Evolutionary conservation across 2,329 filamentous ascomycete genomes (phyloP).

Genomic region (Massarina eburnea): DNA sequence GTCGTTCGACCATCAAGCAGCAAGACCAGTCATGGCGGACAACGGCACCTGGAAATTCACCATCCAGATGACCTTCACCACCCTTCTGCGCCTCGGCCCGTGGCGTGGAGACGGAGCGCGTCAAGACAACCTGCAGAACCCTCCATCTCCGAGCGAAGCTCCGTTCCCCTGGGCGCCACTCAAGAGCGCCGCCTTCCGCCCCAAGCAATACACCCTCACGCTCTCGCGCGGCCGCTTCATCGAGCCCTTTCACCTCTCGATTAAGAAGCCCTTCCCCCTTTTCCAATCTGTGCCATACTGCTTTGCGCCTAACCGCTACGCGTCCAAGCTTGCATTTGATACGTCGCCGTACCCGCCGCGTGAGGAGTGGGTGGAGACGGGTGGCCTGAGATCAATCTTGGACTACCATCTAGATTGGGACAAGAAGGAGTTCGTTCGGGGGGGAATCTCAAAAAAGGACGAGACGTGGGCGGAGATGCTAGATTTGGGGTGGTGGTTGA

Average conservation of each 20-base stretch:
- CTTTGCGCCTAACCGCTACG: slow-evolving; percentile 7
- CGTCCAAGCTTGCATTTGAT: slow-evolving; percentile 6
- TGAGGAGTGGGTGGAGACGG: slow-evolving; percentile 6
- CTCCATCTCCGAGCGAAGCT: slow-evolving; percentile 9
- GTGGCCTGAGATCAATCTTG: not conserved
- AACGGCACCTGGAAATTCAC: not conserved
- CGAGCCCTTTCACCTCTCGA: slow-evolving; percentile 7
- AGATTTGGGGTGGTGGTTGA: slow-evolving; percentile 11
- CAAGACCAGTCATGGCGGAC: not conserved
- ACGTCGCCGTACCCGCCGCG: slow-evolving; percentile 9
- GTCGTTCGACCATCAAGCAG: slow-evolving; percentile 2
- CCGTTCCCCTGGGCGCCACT: slow-evolving; percentile 10
- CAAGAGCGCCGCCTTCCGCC: slow-evolving; percentile 6
- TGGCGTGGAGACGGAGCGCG: slow-evolving; percentile 1
- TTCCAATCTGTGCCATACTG: slow-evolving; percentile 1
- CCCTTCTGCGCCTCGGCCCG: slow-evolving; percentile 1
- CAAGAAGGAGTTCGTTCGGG: not conserved
- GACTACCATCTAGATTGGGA: slow-evolving; percentile 6
- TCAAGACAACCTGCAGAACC: slow-evolving; percentile 7
- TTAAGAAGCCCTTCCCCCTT: slow-evolving; percentile 5
- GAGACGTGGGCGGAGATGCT: slow-evolving; percentile 9
- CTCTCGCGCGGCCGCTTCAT: slow-evolving; percentile 9
- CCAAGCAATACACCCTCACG: slow-evolving; percentile 11
- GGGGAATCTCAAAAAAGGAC: slow-evolving; percentile 2
- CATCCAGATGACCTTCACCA: slow-evolving; percentile 3